These are phyloP conservation scores for Heritiera fomes DNA, from an alignment of 345 rosid species.

Conservation along the genomic window DNA sequence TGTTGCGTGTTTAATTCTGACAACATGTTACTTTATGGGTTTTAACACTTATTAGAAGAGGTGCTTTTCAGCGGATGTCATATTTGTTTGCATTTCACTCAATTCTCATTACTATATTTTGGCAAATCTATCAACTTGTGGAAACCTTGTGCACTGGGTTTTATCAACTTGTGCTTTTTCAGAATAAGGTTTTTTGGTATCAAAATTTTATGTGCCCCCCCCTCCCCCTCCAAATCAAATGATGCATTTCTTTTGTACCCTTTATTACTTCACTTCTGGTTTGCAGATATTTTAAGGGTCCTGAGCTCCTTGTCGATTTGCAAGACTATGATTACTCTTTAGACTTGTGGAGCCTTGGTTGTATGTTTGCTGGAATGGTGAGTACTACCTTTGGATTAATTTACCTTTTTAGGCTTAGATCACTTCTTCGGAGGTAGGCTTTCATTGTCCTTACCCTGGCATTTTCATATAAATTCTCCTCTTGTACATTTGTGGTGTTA, in stretches of 20 bases:
- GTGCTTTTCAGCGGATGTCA: neutral
- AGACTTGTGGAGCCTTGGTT: constrained; percentile 98
- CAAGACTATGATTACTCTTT: constrained; percentile 96
- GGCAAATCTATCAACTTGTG: too few species aligned
- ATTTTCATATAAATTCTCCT: constrained; percentile 13
- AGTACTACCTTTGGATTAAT: constrained; percentile 23
- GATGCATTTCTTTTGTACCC: neutral
- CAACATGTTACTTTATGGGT: neutral
- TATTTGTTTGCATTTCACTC: neutral
- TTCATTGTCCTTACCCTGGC: constrained; percentile 9
- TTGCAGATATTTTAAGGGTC: constrained; percentile 92
- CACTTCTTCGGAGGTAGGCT: neutral
- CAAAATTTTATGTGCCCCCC: too few species aligned
- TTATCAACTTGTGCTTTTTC: neutral
- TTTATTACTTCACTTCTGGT: neutral
- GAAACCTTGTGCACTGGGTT: too few species aligned
- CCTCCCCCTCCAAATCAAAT: neutral
- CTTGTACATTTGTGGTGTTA: constrained; percentile 19
- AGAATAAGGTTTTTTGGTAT: neutral
- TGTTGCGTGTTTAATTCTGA: neutral
- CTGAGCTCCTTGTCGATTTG: constrained; percentile 94
- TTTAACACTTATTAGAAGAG: neutral
- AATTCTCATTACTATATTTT: neutral
- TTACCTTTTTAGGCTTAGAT: neutral
- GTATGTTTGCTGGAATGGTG: constrained; percentile 99